Evolutionary conservation across 2,329 filamentous ascomycete species (phyloP).

Genomic region (Sporothrix variecibatus): DNA sequence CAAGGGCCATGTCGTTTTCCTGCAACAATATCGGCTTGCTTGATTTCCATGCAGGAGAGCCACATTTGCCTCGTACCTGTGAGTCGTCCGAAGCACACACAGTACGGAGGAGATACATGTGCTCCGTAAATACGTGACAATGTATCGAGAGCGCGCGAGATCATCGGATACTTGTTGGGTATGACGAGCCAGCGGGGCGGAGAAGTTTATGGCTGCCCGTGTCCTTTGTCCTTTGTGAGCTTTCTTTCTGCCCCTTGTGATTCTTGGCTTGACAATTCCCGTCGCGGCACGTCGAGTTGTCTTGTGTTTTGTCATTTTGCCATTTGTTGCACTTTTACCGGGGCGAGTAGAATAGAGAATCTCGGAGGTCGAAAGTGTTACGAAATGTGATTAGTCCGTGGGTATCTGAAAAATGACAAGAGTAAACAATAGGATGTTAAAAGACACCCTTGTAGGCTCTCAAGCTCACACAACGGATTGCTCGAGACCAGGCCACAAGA

Average conservation of each 20-base stretch:
- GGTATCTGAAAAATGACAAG: neutral
- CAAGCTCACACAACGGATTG: neutral
- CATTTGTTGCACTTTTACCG: neutral
- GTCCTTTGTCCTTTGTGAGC: neutral
- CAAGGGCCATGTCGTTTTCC: neutral
- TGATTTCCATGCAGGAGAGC: neutral
- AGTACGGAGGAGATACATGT: neutral
- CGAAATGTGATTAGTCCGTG: neutral
- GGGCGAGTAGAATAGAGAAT: neutral
- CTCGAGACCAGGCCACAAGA: neutral
- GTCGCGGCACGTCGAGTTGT: constrained; percentile 1
- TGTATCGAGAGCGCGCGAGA: neutral
- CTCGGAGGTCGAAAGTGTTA: neutral
- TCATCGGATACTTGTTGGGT: neutral
- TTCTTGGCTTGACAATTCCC: neutral
- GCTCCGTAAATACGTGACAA: neutral
- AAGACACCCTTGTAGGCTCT: no score
- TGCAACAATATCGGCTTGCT: neutral
- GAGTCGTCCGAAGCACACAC: neutral
- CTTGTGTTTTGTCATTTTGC: neutral
- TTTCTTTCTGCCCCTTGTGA: neutral
- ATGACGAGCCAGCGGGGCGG: neutral
- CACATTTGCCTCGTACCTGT: neutral
- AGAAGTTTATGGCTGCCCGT: neutral
- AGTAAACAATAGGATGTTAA: neutral